A percentile compares a stretch with the other conserved stretches of the same genome.
phyloP scores from a whole-genome alignment of 228 moss, liverwort and hornwort genomes.

The Sphagnum magellanicum region DNA sequence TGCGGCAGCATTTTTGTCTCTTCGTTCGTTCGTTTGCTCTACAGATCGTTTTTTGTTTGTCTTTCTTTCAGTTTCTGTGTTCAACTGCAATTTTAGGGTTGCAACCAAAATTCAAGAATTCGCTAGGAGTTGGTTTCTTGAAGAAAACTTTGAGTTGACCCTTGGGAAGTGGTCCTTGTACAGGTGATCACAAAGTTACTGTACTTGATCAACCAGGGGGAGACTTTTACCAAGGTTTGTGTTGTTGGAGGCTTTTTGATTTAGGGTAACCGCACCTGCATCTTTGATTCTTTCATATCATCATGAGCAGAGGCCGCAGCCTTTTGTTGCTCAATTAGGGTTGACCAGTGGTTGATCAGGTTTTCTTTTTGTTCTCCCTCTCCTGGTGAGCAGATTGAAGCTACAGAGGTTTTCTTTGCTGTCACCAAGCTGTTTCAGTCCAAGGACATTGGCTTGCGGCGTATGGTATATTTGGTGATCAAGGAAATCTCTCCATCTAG shows the following conservation, averaged over 20 bases:
- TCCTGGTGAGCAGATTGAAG: constrained; percentile 55
- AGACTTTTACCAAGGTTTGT: constrained; percentile 74
- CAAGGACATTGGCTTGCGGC: constrained; percentile 80
- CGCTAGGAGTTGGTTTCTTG: too few relatives aligned
- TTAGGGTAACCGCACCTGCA: too few relatives aligned
- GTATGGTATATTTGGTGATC: constrained; percentile 89
- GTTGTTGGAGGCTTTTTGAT: neutral
- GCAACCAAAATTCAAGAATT: neutral
- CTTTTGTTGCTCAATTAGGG: too few relatives aligned
- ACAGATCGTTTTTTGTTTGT: neutral
- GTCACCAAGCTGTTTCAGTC: constrained; percentile 90
- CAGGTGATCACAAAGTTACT: constrained; percentile 92
- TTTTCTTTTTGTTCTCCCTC: neutral
- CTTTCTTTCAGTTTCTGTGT: neutral
- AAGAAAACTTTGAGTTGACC: too few relatives aligned
- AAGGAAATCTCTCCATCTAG: constrained; percentile 86
- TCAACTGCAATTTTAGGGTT: neutral
- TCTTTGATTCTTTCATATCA: too few relatives aligned
- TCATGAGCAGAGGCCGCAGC: too few relatives aligned
- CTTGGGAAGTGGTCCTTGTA: neutral
- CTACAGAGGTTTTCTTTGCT: constrained; percentile 88
- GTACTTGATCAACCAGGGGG: constrained; percentile 88
- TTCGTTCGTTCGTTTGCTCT: neutral
- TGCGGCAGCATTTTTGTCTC: constrained; percentile 6
- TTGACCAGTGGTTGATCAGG: too few relatives aligned